Conservation (phyloP, 768 basidiomycete genomes). For the Fistulinella prunicolor region DNA sequence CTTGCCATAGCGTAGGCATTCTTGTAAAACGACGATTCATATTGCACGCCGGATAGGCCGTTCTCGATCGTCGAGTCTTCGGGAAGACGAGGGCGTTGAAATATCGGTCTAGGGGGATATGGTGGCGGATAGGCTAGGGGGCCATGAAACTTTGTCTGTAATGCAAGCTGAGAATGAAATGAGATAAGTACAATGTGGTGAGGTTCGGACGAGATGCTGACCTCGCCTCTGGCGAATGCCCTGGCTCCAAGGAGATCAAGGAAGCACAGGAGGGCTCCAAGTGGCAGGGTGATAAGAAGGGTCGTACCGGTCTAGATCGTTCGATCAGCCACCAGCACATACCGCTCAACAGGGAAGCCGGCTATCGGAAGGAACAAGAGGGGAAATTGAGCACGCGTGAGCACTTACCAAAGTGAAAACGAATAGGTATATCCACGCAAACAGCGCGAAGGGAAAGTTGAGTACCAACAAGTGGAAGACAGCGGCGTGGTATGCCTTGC, state of each 20-base stretch:
- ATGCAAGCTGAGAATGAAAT: constrained; percentile 44
- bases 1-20: constrained; percentile 79
- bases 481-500: constrained; percentile 58
- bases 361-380: not conserved
- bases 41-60: constrained; percentile 37
- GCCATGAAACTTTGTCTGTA: constrained; percentile 69
- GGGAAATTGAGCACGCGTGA: no score
- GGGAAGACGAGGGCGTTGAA: constrained; percentile 57
- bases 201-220: constrained; percentile 25
- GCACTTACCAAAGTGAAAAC: constrained; percentile 75
- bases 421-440: constrained; percentile 78
- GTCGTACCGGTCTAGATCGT: constrained; percentile 66
- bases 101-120: constrained; percentile 70
- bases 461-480: constrained; percentile 67
- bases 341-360: constrained; percentile 2
- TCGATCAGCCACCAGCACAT: constrained; percentile 17
- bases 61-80: constrained; percentile 49
- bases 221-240: constrained; percentile 68
- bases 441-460: constrained; percentile 76
- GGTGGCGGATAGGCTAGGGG: constrained; percentile 62
- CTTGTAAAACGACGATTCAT: constrained; percentile 74
- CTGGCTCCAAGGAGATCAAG: constrained; percentile 74
- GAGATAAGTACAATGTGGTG: constrained; percentile 11
- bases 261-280: constrained; percentile 77
- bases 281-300: constrained; percentile 71